Conservation (phyloP, 768 basidiomycete species). For the Lactarius quietus region DNA sequence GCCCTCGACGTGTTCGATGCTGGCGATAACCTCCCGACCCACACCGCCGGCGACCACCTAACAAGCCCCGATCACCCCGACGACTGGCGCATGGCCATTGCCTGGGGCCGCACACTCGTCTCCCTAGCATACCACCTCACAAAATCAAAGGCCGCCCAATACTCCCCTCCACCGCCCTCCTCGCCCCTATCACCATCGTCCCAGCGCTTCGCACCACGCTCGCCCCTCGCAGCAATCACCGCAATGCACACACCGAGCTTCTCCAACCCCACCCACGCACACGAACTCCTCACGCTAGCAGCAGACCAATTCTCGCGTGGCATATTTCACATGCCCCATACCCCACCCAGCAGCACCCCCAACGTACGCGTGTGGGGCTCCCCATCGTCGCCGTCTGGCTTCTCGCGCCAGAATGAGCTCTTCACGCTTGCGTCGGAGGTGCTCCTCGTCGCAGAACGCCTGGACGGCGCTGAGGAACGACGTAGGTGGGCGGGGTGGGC, state of each 20-base stretch:
- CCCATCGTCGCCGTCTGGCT: conserved; percentile 24
- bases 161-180: conserved; percentile 28
- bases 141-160: background rate
- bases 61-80: conserved; percentile 33
- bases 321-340: conserved; percentile 69
- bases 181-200: conserved; percentile 5
- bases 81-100: conserved; percentile 66
- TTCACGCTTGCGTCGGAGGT: conserved; percentile 62
- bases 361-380: background rate
- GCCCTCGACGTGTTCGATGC: conserved; percentile 69
- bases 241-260: conserved; percentile 49
- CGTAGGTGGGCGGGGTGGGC: conserved; percentile 59
- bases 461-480: conserved; percentile 43
- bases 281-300: conserved; percentile 56
- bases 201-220: conserved; percentile 29
- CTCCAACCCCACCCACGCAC: conserved; percentile 39
- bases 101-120: conserved; percentile 65
- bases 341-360: conserved; percentile 17
- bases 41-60: conserved; percentile 25
- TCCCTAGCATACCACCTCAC: conserved; percentile 49
- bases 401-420: conserved; percentile 56
- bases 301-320: conserved; percentile 69
- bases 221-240: conserved; percentile 50
- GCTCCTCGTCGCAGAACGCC: conserved; percentile 55
- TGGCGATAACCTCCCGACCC: conserved; percentile 57